phyloP scores from a whole-genome alignment of 2,329 filamentous ascomycete species.

The Cladosporium sp. region DNA sequence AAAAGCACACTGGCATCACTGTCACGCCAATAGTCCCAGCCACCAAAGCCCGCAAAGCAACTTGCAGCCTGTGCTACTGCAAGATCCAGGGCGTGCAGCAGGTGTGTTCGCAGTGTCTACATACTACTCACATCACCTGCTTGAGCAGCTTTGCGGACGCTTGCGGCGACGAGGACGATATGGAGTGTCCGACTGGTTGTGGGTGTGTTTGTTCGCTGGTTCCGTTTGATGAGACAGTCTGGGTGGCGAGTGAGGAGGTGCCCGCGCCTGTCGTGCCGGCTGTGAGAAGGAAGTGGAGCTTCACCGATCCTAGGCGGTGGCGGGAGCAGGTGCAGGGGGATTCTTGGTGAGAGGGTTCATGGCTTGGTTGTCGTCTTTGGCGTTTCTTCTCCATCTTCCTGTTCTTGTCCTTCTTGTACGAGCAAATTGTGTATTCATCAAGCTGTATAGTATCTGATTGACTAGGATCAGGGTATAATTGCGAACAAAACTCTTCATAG shows the following conservation, averaged over 20 bases:
- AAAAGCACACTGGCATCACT: neutral
- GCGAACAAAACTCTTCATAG: too few relatives aligned
- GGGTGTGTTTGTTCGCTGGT: constrained; percentile 26
- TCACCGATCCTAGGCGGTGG: constrained; percentile 25
- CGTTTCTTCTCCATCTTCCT: too few relatives aligned
- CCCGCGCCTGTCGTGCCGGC: neutral
- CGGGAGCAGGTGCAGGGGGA: constrained; percentile 19
- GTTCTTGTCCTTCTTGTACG: too few relatives aligned
- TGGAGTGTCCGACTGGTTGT: constrained; percentile 29
- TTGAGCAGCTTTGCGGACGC: constrained; percentile 17
- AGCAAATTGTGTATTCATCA: too few relatives aligned
- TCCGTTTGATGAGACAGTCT: constrained; percentile 12
- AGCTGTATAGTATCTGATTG: too few relatives aligned
- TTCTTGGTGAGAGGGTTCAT: constrained; percentile 3
- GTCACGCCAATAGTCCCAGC: neutral
- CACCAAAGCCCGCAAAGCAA: constrained; percentile 7
- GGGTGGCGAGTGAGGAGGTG: neutral
- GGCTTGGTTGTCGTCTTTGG: too few relatives aligned
- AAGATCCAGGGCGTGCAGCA: constrained; percentile 25
- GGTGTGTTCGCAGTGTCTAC: constrained; percentile 28
- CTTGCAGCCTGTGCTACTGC: constrained; percentile 27
- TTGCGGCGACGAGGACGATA: constrained; percentile 13
- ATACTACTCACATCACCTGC: constrained; percentile 26
- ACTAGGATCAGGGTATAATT: too few relatives aligned
- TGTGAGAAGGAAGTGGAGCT: constrained; percentile 21